phyloP scores from a whole-genome alignment of 305 asterid genomes.

The Solanum hybrid region DNA sequence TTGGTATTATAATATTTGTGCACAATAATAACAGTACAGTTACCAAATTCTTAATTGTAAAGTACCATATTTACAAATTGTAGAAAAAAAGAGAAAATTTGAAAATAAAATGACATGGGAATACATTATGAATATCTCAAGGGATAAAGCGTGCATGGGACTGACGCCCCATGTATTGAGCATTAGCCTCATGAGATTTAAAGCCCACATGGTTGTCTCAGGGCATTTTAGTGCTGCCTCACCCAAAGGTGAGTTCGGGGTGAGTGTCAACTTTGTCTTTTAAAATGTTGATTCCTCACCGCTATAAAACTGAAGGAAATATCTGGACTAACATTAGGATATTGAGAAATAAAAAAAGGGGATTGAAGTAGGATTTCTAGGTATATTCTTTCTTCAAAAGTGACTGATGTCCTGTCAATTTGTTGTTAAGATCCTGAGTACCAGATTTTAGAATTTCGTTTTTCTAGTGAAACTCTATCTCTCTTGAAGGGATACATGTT shows the following conservation, averaged over 20 bases:
- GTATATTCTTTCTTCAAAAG: not conserved
- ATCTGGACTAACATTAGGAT: not conserved
- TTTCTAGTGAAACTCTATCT: not conserved
- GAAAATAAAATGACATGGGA: not conserved
- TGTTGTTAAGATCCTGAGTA: not conserved
- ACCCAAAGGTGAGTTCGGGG: not conserved
- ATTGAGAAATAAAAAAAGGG: not conserved
- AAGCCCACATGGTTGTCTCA: not conserved
- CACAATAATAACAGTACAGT: not conserved
- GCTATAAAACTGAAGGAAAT: not conserved
- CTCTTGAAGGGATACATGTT: not conserved
- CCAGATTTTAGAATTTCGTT: not conserved
- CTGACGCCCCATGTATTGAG: not conserved
- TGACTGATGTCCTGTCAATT: not conserved
- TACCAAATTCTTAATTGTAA: not conserved
- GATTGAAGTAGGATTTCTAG: not conserved
- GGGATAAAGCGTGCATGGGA: not conserved
- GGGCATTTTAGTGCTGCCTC: not conserved
- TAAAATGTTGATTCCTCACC: not conserved
- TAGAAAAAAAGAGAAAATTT: not conserved
- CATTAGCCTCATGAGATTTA: not conserved
- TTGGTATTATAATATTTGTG: not conserved
- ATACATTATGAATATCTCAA: not conserved
- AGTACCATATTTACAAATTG: not conserved
- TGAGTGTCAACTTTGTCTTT: not conserved